Percentiles rank a stretch among this genome's conserved stretches.
These are phyloP conservation scores for Amoeboaphelidium protococcarum DNA, from an alignment of 371 early-diverging fungal species.

Conservation along the genomic window DNA sequence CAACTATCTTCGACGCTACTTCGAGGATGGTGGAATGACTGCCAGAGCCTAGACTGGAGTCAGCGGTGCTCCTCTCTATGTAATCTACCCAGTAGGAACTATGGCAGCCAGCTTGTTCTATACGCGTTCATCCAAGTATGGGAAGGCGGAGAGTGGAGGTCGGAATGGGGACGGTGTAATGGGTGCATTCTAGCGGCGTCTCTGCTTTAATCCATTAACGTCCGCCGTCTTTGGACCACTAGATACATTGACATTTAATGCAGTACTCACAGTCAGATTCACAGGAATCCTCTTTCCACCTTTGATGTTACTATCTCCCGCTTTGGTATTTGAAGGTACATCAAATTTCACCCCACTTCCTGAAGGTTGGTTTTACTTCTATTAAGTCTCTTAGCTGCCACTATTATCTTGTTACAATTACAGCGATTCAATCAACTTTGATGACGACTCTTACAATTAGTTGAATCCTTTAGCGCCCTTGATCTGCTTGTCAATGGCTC, in stretches of 20 bases:
- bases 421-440: too few species aligned
- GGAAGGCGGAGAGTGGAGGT: background rate
- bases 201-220: slow-evolving; percentile 1
- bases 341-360: too few species aligned
- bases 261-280: background rate
- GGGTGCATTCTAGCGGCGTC: background rate
- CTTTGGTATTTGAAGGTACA: too few species aligned
- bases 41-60: slow-evolving; percentile 5
- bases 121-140: slow-evolving; percentile 1
- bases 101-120: slow-evolving; percentile 1
- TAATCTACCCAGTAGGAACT: slow-evolving; percentile 14
- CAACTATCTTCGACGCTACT: background rate
- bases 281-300: background rate
- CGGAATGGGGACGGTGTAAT: background rate
- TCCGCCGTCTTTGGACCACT: background rate
- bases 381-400: too few species aligned
- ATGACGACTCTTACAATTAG: too few species aligned
- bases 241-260: background rate
- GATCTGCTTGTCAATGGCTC: too few species aligned
- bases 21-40: slow-evolving; percentile 9
- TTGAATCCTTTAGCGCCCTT: too few species aligned
- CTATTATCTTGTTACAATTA: too few species aligned
- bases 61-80: slow-evolving; percentile 16
- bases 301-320: too few species aligned
- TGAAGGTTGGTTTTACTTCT: too few species aligned